phyloP scores from a whole-genome alignment of 805 yeast species.

The Scheffersomyces stipitis region DNA sequence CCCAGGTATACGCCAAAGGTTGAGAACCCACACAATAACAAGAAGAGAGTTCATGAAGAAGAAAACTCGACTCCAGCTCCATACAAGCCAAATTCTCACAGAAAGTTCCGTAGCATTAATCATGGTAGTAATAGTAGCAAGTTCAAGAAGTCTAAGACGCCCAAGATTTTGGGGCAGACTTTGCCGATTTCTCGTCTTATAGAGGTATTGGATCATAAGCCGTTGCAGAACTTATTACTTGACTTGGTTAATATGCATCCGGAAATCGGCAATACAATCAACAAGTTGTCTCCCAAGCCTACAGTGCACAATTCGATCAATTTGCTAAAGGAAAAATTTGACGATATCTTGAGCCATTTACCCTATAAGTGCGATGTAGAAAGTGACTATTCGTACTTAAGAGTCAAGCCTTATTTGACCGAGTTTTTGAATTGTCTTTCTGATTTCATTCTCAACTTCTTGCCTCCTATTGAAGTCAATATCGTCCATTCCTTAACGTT shows the following conservation, averaged over 20 bases:
- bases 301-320: conserved; percentile 51
- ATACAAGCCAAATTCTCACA: background rate
- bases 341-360: conserved; percentile 46
- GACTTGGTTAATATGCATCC: conserved; percentile 61
- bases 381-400: conserved; percentile 72
- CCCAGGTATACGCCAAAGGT: conserved; percentile 12
- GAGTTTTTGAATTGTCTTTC: conserved; percentile 71
- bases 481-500: conserved; percentile 56
- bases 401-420: conserved; percentile 65
- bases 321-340: conserved; percentile 47
- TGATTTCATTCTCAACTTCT: conserved; percentile 69
- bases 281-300: conserved; percentile 56
- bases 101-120: background rate
- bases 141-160: conserved; percentile 37
- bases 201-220: conserved; percentile 62
- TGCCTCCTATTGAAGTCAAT: conserved; percentile 68
- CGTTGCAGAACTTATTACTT: conserved; percentile 52
- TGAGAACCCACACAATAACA: conserved; percentile 1
- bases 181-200: conserved; percentile 64
- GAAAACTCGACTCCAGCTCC: conserved; percentile 7
- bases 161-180: conserved; percentile 52
- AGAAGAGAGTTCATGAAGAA: conserved; percentile 16
- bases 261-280: conserved; percentile 53
- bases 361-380: conserved; percentile 76
- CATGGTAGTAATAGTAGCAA: conserved; percentile 2